Evolutionary conservation across 2,329 filamentous ascomycete species (phyloP), one percentile per base, ranked within the genome.

Genomic region (Davidsoniella virescens): DNA sequence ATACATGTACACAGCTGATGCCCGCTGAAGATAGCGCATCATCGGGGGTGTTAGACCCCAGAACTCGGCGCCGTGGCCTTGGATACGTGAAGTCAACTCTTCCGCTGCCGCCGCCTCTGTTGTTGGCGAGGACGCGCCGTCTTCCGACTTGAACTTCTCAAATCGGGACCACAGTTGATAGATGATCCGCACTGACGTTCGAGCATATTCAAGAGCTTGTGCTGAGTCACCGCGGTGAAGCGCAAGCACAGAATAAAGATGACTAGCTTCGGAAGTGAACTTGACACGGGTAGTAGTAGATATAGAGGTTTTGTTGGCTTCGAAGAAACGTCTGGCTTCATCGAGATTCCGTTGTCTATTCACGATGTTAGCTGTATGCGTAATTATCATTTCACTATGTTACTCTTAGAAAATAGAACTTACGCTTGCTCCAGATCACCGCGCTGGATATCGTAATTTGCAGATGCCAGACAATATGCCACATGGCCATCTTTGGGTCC

Each of bases 11-110:
- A 94, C 69, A 3, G 75, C 73, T 0, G 87, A 87, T 2, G 94
- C 73, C 52, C 87, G 80, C 53, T 80, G 65, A 12, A 94, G 68
- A 51, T 80, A 78, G 26, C 76, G 73, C 57, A 87, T 80, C 17
- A 95, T 71, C 1, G 82, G 78, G 25, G 78, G 75, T 6, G 92
- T 79, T 17, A 94, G 69, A 5, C 74, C 71, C 90, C 90, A 96
- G 58, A 90, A 87, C 2, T 76, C 72, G 1, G 86, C 78, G 1
- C 67, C 47, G 42, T 61, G 56, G n/a, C 61, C 51, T 40, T 53
- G 52, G 12, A 49, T 50, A 17, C 52, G 52, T 7, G 40, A 44
- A 5, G 38, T 33, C 56, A 58, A 2, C 47, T 55, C 23, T 55
- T 54, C 25, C 46, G 51, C 1, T 54, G 44, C 50, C 55, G 59